These are phyloP conservation scores for Bonia amplexicaulis DNA, from an alignment of 176 grass and related monocot species.

Conservation along the genomic window DNA sequence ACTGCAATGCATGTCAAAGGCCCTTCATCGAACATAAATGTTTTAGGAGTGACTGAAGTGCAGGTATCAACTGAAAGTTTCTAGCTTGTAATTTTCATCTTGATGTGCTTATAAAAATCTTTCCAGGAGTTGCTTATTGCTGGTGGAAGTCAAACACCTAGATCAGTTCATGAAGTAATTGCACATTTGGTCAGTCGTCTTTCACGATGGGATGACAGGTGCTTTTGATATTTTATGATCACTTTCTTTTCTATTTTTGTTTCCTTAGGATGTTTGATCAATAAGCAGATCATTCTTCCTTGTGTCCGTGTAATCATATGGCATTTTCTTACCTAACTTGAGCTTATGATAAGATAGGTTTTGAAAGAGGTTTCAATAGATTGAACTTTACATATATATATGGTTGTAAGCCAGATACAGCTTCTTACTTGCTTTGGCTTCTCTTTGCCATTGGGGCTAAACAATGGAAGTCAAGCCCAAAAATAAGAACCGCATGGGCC, in stretches of 20 bases:
- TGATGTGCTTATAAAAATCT: conserved; percentile 21
- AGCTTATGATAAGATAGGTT: not conserved
- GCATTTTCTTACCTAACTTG: not conserved
- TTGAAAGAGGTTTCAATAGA: not conserved
- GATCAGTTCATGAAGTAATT: conserved; percentile 90
- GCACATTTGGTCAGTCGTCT: conserved; percentile 84
- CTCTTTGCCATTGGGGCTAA: not conserved
- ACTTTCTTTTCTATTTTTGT: not conserved
- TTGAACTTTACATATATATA: not conserved
- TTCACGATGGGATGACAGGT: conserved; percentile 96
- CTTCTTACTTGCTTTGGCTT: not conserved
- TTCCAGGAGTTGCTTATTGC: conserved; percentile 82
- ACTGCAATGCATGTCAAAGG: conserved; percentile 95
- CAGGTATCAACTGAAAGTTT: conserved; percentile 48
- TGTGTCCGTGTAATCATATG: not conserved
- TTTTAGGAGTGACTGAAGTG: conserved; percentile 98
- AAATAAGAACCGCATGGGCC: not conserved
- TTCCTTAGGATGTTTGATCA: not conserved
- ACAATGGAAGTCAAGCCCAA: not conserved
- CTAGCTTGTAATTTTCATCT: not conserved
- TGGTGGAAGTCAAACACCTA: conserved; percentile 88
- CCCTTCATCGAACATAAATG: conserved; percentile 64
- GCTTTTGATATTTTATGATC: not conserved
- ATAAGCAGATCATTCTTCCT: not conserved
- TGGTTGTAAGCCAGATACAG: not conserved